Percentiles rank a stretch among this genome's conserved stretches.
These are phyloP conservation scores for Hypoxylon sp. DNA, from an alignment of 2,329 filamentous ascomycete genomes.

Conservation along the genomic window DNA sequence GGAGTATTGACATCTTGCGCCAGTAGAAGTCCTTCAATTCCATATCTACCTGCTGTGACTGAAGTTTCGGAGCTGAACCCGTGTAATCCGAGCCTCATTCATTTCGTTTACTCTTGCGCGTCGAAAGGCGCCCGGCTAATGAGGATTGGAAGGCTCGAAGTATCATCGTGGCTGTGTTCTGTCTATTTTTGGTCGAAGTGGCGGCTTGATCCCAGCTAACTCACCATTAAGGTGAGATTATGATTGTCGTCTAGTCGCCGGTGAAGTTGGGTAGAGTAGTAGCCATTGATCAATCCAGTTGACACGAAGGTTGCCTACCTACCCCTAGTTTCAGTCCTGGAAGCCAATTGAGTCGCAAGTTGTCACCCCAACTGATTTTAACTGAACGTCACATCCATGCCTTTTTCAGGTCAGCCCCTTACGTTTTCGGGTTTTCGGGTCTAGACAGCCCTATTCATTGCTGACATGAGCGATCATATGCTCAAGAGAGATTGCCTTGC, in stretches of 20 bases:
- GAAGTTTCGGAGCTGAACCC: not conserved
- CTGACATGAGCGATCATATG: conserved; percentile 3
- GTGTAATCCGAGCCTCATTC: not conserved
- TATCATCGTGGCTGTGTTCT: conserved; percentile 12
- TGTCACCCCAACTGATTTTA: too few species aligned
- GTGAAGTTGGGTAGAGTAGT: not conserved
- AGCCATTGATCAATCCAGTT: not conserved
- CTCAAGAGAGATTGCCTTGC: conserved; percentile 2
- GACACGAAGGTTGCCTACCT: conserved; percentile 1
- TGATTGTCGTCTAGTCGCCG: not conserved
- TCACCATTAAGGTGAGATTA: not conserved
- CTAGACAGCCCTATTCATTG: conserved; percentile 4
- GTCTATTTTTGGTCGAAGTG: conserved; percentile 5
- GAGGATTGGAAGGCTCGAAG: not conserved
- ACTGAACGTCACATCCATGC: not conserved
- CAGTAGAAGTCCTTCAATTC: not conserved
- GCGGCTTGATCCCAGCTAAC: not conserved
- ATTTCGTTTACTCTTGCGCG: conserved; percentile 8
- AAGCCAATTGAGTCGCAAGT: not conserved
- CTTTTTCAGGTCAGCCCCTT: not conserved
- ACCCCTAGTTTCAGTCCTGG: not conserved
- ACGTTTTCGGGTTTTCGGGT: not conserved
- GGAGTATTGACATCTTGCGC: not conserved
- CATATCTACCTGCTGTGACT: not conserved
- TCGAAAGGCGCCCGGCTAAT: not conserved